These are phyloP conservation scores for Candida neerlandica DNA, from an alignment of 1,139 yeast genomes.

Conservation along the genomic window DNA sequence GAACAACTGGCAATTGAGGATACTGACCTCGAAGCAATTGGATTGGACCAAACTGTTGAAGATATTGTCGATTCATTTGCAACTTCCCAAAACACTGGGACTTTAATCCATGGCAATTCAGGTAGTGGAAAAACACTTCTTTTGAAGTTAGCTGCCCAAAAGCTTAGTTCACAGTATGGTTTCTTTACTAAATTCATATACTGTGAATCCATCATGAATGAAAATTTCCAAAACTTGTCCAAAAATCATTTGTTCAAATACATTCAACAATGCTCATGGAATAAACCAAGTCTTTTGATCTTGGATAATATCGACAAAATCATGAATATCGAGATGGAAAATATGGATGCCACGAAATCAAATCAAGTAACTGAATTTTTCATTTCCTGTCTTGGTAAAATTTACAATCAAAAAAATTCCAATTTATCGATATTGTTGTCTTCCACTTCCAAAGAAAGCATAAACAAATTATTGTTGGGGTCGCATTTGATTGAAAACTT, in stretches of 20 bases:
- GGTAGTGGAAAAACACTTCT: constrained; percentile 81
- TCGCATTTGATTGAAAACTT: constrained; percentile 73
- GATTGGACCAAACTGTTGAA: constrained; percentile 51
- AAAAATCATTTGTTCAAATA: constrained; percentile 48
- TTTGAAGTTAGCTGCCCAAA: constrained; percentile 42
- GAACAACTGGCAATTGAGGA: constrained; percentile 18
- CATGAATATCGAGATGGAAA: constrained; percentile 72
- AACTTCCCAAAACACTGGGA: constrained; percentile 52
- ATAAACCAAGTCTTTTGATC: constrained; percentile 72
- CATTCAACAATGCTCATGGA: constrained; percentile 72
- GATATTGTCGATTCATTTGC: constrained; percentile 48
- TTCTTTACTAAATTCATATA: constrained; percentile 46
- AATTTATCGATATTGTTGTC: constrained; percentile 59
- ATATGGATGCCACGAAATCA: constrained; percentile 61
- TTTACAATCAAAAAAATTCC: constrained; percentile 42
- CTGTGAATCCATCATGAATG: constrained; percentile 61
- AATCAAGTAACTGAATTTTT: constrained; percentile 57
- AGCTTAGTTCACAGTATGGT: constrained; percentile 39
- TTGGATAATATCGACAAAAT: constrained; percentile 82
- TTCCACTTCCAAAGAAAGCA: constrained; percentile 62
- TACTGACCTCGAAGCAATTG: constrained; percentile 46
- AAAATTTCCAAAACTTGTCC: constrained; percentile 42
- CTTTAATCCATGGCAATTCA: constrained; percentile 66
- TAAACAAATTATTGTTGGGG: constrained; percentile 63
- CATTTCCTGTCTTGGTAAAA: constrained; percentile 41